Conservation (phyloP, 768 basidiomycete genomes). For the Leucosporidium scottii region DNA sequence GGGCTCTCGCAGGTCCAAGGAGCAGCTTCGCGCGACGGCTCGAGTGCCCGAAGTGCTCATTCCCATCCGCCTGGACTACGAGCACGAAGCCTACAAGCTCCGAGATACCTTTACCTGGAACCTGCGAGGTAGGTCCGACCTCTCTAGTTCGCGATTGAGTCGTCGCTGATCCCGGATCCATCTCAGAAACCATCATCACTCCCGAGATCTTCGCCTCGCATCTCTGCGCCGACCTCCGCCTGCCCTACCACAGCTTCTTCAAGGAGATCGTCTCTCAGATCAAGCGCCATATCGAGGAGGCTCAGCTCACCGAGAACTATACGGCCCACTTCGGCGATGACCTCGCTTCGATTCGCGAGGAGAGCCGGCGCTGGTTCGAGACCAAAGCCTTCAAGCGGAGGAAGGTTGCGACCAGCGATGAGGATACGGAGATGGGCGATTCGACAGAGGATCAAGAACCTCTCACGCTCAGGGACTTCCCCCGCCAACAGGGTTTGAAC, state of each 20-base stretch:
- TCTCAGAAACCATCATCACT: conserved; percentile 73
- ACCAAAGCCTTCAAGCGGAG: conserved; percentile 45
- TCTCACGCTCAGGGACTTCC: conserved; percentile 38
- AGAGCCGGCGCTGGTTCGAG: conserved; percentile 28
- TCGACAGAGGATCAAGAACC: conserved; percentile 53
- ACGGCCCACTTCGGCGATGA: conserved; percentile 27
- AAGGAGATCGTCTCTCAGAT: conserved; percentile 56
- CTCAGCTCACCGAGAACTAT: conserved; percentile 38
- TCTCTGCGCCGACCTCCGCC: conserved; percentile 80
- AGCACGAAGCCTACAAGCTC: conserved; percentile 87
- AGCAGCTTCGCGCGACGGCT: conserved; percentile 42
- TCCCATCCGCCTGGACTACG: conserved; percentile 92
- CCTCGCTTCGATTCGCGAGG: conserved; percentile 35
- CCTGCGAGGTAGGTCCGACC: conserved; percentile 62
- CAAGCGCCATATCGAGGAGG: conserved; percentile 63
- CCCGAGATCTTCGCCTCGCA: conserved; percentile 85
- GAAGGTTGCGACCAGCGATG: neutral
- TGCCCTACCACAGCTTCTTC: conserved; percentile 64
- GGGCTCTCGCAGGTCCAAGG: conserved; percentile 30
- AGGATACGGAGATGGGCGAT: conserved; percentile 41
- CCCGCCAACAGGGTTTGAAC: neutral
- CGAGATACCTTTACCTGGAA: conserved; percentile 98
- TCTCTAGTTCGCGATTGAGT: neutral
- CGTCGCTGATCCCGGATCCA: neutral
- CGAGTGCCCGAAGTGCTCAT: conserved; percentile 64